Evolutionary conservation across 2,329 filamentous ascomycete genomes (phyloP), one percentile per base, ranked within the genome.

Genomic region (Pseudomassariella vexata): DNA sequence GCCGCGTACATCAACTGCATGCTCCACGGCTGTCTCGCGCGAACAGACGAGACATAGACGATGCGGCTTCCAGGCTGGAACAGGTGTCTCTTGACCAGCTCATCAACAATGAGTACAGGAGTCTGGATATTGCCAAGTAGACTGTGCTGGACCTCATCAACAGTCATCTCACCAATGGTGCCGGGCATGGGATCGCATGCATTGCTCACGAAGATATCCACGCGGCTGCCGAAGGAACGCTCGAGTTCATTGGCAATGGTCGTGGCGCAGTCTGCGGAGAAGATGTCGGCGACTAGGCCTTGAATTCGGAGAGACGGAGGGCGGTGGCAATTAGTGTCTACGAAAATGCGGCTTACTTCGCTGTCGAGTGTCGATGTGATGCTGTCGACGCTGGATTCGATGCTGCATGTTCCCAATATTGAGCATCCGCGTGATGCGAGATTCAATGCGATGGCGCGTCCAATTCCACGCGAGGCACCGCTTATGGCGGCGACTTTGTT

Each of bases 151-250:
- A 60, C 42, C 15, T 53, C 52, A 0, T 49, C 44, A 0, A 36
- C 32, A 0, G 28, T 28, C 41, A 57, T 47, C 1, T 49, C 40
- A 1, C 57, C 56, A 2, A 59, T 45, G 0, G 19, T 24, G 2
- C 50, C 53, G 0, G 52, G 41, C 39, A 48, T 47, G 0, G 52
- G 40, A 18, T 57, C 55, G 1, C 52, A 30, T 1, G 57, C 55
- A 1, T 46, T 56, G 19, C 53, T 59, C 17, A 60, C 28, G 4
- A 59, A 56, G 19, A 60, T 59, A 15, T 59, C 49, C 0, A 60
- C 40, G 0, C 33, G 45, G 21, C 46, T 35, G 5, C 30, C 19
- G 30, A 59, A 56, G 1, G 41, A 27, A 4, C 36, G 5, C 0
- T 22, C 19, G 1, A 60, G 19, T 3, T 44, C 41, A 11, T 53